Conservation (phyloP, 2,329 filamentous ascomycete genomes). For the Ascochyta rabiei region DNA sequence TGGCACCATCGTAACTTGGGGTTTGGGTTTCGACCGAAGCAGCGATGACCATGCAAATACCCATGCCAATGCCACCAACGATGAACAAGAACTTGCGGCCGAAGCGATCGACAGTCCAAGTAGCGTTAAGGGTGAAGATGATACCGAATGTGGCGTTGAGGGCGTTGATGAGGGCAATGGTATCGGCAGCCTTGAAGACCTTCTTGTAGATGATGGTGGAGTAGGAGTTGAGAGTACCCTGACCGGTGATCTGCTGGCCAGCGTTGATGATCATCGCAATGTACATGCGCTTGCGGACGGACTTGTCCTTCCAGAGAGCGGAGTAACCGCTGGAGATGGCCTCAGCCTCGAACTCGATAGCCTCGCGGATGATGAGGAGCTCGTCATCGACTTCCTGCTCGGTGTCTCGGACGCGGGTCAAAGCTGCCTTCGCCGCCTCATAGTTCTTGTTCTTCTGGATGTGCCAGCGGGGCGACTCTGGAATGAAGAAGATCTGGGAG, state of each 20-base stretch:
- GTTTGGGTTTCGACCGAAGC: constrained; percentile 64
- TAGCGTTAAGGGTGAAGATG: constrained; percentile 73
- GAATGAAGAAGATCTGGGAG: constrained; percentile 63
- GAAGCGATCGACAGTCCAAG: constrained; percentile 75
- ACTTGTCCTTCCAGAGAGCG: constrained; percentile 73
- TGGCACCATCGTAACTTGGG: constrained; percentile 59
- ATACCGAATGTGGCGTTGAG: constrained; percentile 76
- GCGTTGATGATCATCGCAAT: constrained; percentile 72
- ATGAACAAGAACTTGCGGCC: constrained; percentile 74
- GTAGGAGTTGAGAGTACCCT: constrained; percentile 75
- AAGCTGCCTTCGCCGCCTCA: constrained; percentile 64
- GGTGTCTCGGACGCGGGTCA: constrained; percentile 66
- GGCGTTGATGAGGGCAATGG: constrained; percentile 75
- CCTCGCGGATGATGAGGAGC: constrained; percentile 67
- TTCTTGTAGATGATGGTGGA: constrained; percentile 76
- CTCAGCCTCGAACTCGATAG: constrained; percentile 74
- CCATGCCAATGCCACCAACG: constrained; percentile 71
- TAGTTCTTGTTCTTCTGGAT: constrained; percentile 66
- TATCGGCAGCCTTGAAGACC: constrained; percentile 61
- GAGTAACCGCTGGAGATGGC: constrained; percentile 67
- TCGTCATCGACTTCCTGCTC: constrained; percentile 72
- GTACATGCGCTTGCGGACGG: constrained; percentile 68
- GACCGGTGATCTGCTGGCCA: constrained; percentile 74
- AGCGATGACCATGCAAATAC: constrained; percentile 72
- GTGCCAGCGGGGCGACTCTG: constrained; percentile 72